Evolutionary conservation across 805 yeast genomes (phyloP).

Genomic region (Candida stauntonica): DNA sequence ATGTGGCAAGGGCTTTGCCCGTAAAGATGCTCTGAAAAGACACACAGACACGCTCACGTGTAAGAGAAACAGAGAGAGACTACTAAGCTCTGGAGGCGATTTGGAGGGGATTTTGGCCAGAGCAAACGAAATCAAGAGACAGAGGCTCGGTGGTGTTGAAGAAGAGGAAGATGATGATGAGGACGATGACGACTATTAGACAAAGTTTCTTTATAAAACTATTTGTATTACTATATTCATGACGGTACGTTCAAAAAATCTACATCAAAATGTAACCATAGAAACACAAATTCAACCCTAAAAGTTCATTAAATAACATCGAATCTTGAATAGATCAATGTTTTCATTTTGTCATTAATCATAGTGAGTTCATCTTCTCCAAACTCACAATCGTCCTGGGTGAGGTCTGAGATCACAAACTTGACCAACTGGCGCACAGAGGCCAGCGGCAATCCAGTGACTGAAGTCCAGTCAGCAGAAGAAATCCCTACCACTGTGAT

Average conservation of each 20-base stretch:
- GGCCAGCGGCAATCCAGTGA: slow-evolving; percentile 13
- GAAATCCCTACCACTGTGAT: slow-evolving; percentile 7
- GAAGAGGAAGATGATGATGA: slow-evolving; percentile 6
- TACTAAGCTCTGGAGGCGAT: slow-evolving; percentile 35
- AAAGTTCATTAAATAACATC: slow-evolving; percentile 15
- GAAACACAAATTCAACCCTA: background rate
- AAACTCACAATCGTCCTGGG: slow-evolving; percentile 8
- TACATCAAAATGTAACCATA: background rate
- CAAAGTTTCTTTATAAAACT: background rate
- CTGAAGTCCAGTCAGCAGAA: slow-evolving; percentile 11
- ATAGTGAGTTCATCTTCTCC: slow-evolving; percentile 13
- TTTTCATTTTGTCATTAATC: slow-evolving; percentile 22
- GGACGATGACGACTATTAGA: slow-evolving; percentile 2
- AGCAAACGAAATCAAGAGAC: slow-evolving; percentile 16
- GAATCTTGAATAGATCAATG: slow-evolving; percentile 19
- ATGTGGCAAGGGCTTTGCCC: slow-evolving; percentile 80
- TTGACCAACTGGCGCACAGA: slow-evolving; percentile 1
- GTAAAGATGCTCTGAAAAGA: slow-evolving; percentile 77
- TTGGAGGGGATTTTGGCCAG: slow-evolving; percentile 29
- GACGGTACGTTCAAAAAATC: background rate
- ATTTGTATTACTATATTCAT: background rate
- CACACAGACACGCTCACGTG: slow-evolving; percentile 75
- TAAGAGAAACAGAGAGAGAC: slow-evolving; percentile 60
- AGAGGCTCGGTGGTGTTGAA: slow-evolving; percentile 2
- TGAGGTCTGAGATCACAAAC: slow-evolving; percentile 4